These are phyloP conservation scores for Backusella morwellensis DNA, from an alignment of 192 early-diverging fungal genomes.

Conservation along the genomic window DNA sequence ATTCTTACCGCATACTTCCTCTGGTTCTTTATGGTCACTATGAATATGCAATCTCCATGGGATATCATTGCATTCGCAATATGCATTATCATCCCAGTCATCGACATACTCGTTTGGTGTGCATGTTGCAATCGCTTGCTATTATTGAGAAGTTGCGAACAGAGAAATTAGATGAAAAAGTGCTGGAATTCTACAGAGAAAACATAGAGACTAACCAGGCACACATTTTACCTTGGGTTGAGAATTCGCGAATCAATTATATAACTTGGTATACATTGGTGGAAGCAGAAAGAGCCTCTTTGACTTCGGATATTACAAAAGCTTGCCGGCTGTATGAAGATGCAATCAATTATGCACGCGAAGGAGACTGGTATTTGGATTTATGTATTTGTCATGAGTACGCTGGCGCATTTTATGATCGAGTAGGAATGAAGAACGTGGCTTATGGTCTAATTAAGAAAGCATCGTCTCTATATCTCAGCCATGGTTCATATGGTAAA, in stretches of 20 bases:
- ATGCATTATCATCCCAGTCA: slow-evolving; percentile 26
- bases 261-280: slow-evolving; percentile 29
- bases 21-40: slow-evolving; percentile 33
- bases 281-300: slow-evolving; percentile 22
- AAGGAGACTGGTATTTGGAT: slow-evolving; percentile 29
- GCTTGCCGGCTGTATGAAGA: slow-evolving; percentile 27
- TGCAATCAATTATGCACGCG: slow-evolving; percentile 25
- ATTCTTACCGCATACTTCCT: slow-evolving; percentile 26
- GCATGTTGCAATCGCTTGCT: slow-evolving; percentile 26
- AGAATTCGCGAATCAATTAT: slow-evolving; percentile 17
- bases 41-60: slow-evolving; percentile 20
- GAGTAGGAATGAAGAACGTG: slow-evolving; percentile 21
- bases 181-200: background rate
- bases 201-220: slow-evolving; percentile 19
- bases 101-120: slow-evolving; percentile 29
- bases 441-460: slow-evolving; percentile 25
- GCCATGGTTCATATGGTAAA: slow-evolving; percentile 32
- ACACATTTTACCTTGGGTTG: slow-evolving; percentile 10
- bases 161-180: background rate
- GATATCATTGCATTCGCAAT: slow-evolving; percentile 9
- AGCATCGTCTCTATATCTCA: slow-evolving; percentile 16
- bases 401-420: slow-evolving; percentile 28
- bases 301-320: slow-evolving; percentile 9
- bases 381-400: slow-evolving; percentile 31
- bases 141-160: slow-evolving; percentile 21